Base-by-base conservation (phyloP, 805 yeast genomes). In the Candida ficus region DNA sequence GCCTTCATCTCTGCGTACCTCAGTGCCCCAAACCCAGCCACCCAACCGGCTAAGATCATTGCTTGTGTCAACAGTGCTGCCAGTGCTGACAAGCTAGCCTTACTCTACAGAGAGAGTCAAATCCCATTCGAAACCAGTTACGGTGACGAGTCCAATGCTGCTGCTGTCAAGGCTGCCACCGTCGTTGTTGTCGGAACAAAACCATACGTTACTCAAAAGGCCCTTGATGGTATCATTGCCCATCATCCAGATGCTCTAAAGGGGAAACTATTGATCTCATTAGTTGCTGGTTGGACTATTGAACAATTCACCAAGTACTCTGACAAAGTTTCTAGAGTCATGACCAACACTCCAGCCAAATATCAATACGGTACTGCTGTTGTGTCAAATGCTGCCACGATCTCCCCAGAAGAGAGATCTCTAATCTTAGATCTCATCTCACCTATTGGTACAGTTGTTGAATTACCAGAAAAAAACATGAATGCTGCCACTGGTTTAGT, bases 271-370 rank as follows among this genome's bases (percentile, higher is more conserved):
- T 59, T 91, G 21, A 80, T 91, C 42, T 86, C 96, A 4, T 67
- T 93, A 46, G 78, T 89, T 52, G 98, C 99, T 3, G 99, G 99
- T 12, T 84, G 88, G 76, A 86, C 95, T 14, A 80, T 90, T 46
- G 78, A 69, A 16, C 85, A 84, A 58, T 70, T 89, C 50, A 47
- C 59, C 16, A 54, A 60, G 1, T 73, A 77, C 53, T 68, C 85
- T 9, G 44, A 58, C 37, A 66, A 70, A 43, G 79, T 91, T 25
- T 86, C 95, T 18, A 75, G 95, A 47, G 95, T 95, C n/a, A 90
- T 95, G 95, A 91, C 99, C 34, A 93, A 91, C 66, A 93, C 99
- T 0, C 97, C 99, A 4, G 95, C 96, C 16, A 81, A 82, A 60
- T 86, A 76, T 61, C 96, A 97, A 18, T 78, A 81, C 52, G 99